Conservation (phyloP, 2,329 filamentous ascomycete species). For the Coniochaeta sp. region DNA sequence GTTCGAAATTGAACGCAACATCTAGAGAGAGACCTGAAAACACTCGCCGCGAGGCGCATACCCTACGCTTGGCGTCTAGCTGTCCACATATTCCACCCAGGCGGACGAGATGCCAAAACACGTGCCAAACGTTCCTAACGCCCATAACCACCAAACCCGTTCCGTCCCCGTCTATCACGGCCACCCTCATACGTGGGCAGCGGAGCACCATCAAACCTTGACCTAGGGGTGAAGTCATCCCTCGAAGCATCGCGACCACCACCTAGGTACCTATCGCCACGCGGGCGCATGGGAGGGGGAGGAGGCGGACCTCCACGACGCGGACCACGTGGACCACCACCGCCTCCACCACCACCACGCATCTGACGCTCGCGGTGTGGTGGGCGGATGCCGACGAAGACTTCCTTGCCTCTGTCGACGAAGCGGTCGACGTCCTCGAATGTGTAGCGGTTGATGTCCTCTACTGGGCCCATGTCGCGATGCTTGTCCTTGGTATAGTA, state of each 20-base stretch:
- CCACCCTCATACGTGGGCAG: conserved; percentile 1
- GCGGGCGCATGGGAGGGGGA: background rate
- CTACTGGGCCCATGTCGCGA: conserved; percentile 37
- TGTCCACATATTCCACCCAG: too few species aligned
- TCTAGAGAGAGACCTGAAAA: too few species aligned
- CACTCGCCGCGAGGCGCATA: too few species aligned
- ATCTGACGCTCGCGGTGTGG: conserved; percentile 45
- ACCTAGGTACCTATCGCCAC: conserved; percentile 1
- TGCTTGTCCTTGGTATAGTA: conserved; percentile 36
- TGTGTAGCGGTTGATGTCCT: conserved; percentile 62
- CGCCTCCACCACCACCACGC: conserved; percentile 25
- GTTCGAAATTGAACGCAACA: too few species aligned
- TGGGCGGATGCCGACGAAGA: conserved; percentile 57
- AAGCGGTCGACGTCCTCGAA: conserved; percentile 62
- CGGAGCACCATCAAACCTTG: conserved; percentile 1
- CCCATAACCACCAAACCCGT: background rate
- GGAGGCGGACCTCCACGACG: conserved; percentile 4
- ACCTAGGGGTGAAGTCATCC: background rate
- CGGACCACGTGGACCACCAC: background rate
- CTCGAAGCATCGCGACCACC: background rate
- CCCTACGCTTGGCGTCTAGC: too few species aligned
- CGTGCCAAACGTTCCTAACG: background rate
- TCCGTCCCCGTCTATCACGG: background rate
- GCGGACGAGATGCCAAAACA: too few species aligned
- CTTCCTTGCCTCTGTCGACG: conserved; percentile 67